Conservation (phyloP, 225 moss, liverwort and hornwort genomes). For the Sphagnum contortum region DNA sequence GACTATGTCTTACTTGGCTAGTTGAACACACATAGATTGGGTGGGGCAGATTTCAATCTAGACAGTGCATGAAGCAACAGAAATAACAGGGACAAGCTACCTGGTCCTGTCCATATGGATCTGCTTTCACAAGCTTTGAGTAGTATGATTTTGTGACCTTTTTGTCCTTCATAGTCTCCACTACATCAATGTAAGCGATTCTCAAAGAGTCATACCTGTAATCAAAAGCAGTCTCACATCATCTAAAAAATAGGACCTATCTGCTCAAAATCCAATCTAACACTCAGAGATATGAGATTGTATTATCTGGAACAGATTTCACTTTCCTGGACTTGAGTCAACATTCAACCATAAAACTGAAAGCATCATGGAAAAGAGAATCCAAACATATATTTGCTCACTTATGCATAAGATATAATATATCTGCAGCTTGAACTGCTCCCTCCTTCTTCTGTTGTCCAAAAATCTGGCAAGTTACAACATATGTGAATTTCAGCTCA, state of each 20-base stretch:
- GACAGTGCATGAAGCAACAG: too few species aligned
- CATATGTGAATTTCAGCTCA: slow-evolving; percentile 91
- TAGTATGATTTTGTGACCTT: slow-evolving; percentile 37
- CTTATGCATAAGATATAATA: slow-evolving; percentile 74
- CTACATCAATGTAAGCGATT: slow-evolving; percentile 79
- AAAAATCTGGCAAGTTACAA: slow-evolving; percentile 95
- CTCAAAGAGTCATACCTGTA: slow-evolving; percentile 78
- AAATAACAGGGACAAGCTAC: slow-evolving; percentile 16
- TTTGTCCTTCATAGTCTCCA: slow-evolving; percentile 51
- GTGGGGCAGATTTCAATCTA: too few species aligned
- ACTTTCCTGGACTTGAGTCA: too few species aligned
- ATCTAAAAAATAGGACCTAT: too few species aligned
- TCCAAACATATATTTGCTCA: slow-evolving; percentile 13
- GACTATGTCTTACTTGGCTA: too few species aligned
- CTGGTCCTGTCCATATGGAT: slow-evolving; percentile 57
- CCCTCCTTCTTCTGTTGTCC: slow-evolving; percentile 73
- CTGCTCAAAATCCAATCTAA: too few species aligned
- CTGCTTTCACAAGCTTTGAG: slow-evolving; percentile 58
- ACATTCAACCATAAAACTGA: too few species aligned
- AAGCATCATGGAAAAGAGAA: too few species aligned
- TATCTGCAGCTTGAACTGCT: slow-evolving; percentile 68
- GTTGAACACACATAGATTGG: too few species aligned
- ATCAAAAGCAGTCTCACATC: neutral
- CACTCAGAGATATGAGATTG: too few species aligned
- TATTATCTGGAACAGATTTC: too few species aligned